phyloP scores from a whole-genome alignment of 2,329 filamentous ascomycete genomes.

The Aspergillus sergii region DNA sequence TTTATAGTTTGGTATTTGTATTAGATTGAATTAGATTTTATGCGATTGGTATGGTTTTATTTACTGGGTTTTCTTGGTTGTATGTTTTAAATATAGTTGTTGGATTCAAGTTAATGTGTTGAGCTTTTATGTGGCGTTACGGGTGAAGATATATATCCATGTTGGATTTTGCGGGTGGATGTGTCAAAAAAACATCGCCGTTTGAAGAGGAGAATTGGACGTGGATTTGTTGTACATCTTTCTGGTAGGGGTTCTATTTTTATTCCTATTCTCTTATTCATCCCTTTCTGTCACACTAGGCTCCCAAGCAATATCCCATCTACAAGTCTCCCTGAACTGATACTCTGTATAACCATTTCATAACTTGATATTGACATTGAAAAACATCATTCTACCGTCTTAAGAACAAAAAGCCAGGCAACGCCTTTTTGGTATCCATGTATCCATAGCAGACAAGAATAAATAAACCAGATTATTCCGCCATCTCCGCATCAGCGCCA shows the following conservation, averaged over 20 bases:
- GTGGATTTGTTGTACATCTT: neutral
- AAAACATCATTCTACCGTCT: conserved; percentile 13
- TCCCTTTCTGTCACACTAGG: too few species aligned
- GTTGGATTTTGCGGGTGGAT: neutral
- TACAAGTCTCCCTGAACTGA: neutral
- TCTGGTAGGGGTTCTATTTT: too few species aligned
- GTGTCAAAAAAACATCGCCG: neutral
- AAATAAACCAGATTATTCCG: conserved; percentile 35
- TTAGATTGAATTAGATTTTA: too few species aligned
- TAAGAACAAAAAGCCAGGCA: conserved; percentile 14
- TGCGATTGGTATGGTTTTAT: too few species aligned
- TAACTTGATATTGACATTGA: conserved; percentile 6
- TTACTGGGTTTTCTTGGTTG: too few species aligned
- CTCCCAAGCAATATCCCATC: neutral
- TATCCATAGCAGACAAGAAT: conserved; percentile 28
- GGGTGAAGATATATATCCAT: neutral
- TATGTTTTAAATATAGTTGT: too few species aligned
- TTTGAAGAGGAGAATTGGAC: neutral
- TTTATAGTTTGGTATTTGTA: too few species aligned
- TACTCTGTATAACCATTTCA: neutral
- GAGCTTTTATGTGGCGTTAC: neutral
- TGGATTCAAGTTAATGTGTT: too few species aligned
- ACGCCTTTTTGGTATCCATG: conserved; percentile 38
- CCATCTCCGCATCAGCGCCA: conserved; percentile 49
- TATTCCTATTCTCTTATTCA: too few species aligned